Conservation (phyloP, 2,329 filamentous ascomycete genomes). For the Paradendryphiella salina region DNA sequence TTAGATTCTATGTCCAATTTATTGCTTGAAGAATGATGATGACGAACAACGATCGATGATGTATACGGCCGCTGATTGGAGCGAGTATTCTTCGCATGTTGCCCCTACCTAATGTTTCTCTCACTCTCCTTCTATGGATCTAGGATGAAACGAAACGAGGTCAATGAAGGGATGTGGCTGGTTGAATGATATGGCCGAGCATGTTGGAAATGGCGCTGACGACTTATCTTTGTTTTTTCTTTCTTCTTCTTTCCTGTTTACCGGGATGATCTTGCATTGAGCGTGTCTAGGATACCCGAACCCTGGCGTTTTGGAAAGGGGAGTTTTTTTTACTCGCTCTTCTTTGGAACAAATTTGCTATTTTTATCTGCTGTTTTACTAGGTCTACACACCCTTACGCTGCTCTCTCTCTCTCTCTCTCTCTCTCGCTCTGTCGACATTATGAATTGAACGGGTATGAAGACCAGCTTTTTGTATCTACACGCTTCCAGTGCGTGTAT, state of each 20-base stretch:
- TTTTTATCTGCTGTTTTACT: not conserved
- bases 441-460: not conserved
- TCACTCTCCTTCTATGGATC: not conserved
- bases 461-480: not conserved
- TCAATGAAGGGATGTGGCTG: not conserved
- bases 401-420: not conserved
- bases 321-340: not conserved
- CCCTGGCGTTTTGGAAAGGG: not conserved
- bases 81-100: too few species aligned
- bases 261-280: constrained; percentile 1
- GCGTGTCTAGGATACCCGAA: constrained; percentile 7
- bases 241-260: not conserved
- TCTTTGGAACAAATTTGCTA: not conserved
- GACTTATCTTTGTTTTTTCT: not conserved
- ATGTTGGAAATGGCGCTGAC: not conserved
- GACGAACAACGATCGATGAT: not conserved
- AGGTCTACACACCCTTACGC: not conserved
- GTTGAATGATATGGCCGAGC: not conserved
- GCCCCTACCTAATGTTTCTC: too few species aligned
- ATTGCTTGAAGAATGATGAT: constrained; percentile 10
- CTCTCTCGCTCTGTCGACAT: not conserved
- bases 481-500: not conserved
- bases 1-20: constrained; percentile 25
- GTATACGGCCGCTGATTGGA: not conserved
- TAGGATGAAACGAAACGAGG: not conserved